phyloP scores from a whole-genome alignment of 495 filamentous ascomycete genomes.

The Annulohypoxylon nitens region DNA sequence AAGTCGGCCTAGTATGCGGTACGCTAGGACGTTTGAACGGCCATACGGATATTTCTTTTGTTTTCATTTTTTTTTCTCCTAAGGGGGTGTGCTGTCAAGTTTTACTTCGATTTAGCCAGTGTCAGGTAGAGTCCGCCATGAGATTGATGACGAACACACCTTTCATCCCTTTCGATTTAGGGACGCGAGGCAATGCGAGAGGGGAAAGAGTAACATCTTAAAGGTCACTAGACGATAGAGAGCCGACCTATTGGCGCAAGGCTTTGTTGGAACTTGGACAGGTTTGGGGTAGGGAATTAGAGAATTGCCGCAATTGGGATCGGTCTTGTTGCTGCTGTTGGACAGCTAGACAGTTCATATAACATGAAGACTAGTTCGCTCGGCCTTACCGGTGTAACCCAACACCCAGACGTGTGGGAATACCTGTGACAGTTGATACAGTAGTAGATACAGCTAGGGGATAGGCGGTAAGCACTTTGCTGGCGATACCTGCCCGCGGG shows the following conservation, averaged over 20 bases:
- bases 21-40: conserved; percentile 23
- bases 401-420: conserved; percentile 21
- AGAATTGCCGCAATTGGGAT: conserved; percentile 37
- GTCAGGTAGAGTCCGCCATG: conserved; percentile 10
- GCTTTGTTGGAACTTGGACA: conserved; percentile 9
- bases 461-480: conserved; percentile 38
- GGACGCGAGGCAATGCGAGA: conserved; percentile 3
- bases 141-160: conserved; percentile 14
- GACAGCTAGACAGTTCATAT: conserved; percentile 21
- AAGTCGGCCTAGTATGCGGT: conserved; percentile 12
- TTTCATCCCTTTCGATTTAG: conserved; percentile 29
- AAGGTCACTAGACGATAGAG: neutral
- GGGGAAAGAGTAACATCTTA: conserved; percentile 10
- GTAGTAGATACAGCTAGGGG: neutral
- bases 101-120: conserved; percentile 31
- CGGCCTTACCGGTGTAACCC: conserved; percentile 43
- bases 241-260: conserved; percentile 6
- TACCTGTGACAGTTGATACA: neutral
- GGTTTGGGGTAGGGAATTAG: conserved; percentile 8
- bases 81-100: conserved; percentile 31
- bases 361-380: conserved; percentile 28
- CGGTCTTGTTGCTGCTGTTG: conserved; percentile 31
- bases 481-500: conserved; percentile 6
- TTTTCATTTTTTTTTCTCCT: neutral
- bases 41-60: conserved; percentile 12